Percentiles rank a stretch among this genome's conserved stretches.
These are phyloP conservation scores for Lasiosphaeria ovina DNA, from an alignment of 495 filamentous ascomycete species.

Conservation along the genomic window DNA sequence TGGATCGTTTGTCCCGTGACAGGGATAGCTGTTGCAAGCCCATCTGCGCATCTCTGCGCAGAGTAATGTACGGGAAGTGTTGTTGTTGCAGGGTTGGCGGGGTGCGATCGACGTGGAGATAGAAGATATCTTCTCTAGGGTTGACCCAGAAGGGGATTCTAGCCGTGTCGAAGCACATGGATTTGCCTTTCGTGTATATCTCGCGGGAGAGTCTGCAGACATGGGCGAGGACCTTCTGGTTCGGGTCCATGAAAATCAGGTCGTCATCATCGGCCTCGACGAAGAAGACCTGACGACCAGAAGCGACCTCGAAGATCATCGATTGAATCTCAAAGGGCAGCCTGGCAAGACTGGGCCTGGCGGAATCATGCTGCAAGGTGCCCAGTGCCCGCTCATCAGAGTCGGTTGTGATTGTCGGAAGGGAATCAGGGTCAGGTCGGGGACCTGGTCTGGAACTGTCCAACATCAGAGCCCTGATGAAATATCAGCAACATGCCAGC, in stretches of 20 bases:
- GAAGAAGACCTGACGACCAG: constrained; percentile 16
- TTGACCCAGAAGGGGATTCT: constrained; percentile 14
- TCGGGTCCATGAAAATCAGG: neutral
- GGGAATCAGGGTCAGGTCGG: no score
- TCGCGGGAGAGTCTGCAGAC: constrained; percentile 20
- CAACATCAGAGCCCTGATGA: no score
- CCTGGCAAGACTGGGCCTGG: constrained; percentile 9
- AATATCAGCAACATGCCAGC: no score
- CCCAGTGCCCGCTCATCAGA: neutral
- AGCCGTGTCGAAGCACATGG: neutral
- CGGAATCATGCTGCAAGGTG: neutral
- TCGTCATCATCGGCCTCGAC: constrained; percentile 8
- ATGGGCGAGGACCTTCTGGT: constrained; percentile 3
- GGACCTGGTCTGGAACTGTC: no score
- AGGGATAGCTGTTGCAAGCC: no score
- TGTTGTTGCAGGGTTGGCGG: no score
- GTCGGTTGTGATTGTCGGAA: no score
- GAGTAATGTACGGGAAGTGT: no score
- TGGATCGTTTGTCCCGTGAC: neutral
- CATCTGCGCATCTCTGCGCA: no score
- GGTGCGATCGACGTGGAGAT: constrained; percentile 13
- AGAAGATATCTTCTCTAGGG: constrained; percentile 18
- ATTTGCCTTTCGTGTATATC: constrained; percentile 9
- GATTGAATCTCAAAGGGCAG: constrained; percentile 20
- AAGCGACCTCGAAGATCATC: constrained; percentile 19